A percentile compares a stretch with the other conserved stretches of the same genome.
Evolutionary conservation across 2,329 filamentous ascomycete species (phyloP).

Genomic region (Cordyceps militaris): DNA sequence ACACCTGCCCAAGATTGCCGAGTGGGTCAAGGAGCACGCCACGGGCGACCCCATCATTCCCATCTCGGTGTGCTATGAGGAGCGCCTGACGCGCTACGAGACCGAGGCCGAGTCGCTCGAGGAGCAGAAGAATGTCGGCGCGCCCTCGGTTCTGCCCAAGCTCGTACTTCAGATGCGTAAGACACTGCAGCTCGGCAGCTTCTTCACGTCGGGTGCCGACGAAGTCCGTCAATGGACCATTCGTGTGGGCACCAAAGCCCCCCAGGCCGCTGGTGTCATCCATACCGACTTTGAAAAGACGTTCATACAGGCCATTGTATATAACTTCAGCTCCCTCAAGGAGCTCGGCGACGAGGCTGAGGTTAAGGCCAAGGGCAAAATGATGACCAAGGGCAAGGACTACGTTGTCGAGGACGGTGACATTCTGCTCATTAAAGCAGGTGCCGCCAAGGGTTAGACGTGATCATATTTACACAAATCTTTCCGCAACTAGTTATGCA

Average conservation of each 20-base stretch:
- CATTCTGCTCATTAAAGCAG: slow-evolving; percentile 81
- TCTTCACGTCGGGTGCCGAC: slow-evolving; percentile 94
- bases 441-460: slow-evolving; percentile 64
- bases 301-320: slow-evolving; percentile 93
- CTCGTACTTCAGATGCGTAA: slow-evolving; percentile 90
- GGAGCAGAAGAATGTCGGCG: slow-evolving; percentile 82
- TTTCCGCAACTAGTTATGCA: slow-evolving; percentile 1
- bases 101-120: slow-evolving; percentile 69
- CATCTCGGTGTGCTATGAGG: slow-evolving; percentile 87
- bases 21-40: slow-evolving; percentile 92
- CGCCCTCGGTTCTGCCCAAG: slow-evolving; percentile 87
- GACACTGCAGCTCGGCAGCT: slow-evolving; percentile 80
- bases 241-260: slow-evolving; percentile 92
- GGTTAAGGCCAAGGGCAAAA: slow-evolving; percentile 89
- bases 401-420: slow-evolving; percentile 84
- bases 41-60: slow-evolving; percentile 85
- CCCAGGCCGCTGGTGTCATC: slow-evolving; percentile 93
- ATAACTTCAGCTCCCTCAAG: slow-evolving; percentile 76
- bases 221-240: slow-evolving; percentile 99
- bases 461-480: neutral
- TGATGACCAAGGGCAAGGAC: slow-evolving; percentile 98
- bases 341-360: slow-evolving; percentile 83
- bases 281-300: slow-evolving; percentile 99
- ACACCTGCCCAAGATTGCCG: slow-evolving; percentile 84
- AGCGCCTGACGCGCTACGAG: slow-evolving; percentile 76